A percentile compares a stretch with the other conserved stretches of the same genome.
phyloP scores from a whole-genome alignment of 306 rosid genomes.

The Fragaria iinumae region DNA sequence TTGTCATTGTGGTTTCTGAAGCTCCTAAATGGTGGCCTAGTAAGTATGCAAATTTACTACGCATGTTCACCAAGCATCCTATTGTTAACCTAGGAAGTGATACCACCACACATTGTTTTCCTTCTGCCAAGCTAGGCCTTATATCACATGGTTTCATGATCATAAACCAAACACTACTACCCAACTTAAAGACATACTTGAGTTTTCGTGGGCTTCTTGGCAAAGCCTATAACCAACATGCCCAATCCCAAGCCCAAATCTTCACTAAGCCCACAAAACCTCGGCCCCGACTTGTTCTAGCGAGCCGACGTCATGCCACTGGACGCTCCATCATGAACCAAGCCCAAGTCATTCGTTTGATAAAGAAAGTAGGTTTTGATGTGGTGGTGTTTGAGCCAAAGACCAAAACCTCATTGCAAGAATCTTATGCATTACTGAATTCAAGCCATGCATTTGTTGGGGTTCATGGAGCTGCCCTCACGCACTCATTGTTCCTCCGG shows the following conservation, averaged over 20 bases:
- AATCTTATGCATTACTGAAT: slow-evolving; percentile 30
- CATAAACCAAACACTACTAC: slow-evolving; percentile 36
- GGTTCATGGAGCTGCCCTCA: slow-evolving; percentile 44
- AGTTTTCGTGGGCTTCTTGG: slow-evolving; percentile 31
- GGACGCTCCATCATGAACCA: slow-evolving; percentile 31
- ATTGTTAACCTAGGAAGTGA: slow-evolving; percentile 28
- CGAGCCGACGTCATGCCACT: neutral
- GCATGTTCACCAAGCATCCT: slow-evolving; percentile 18
- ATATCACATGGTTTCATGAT: slow-evolving; percentile 39
- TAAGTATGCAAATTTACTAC: slow-evolving; percentile 36
- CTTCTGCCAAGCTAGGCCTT: slow-evolving; percentile 37
- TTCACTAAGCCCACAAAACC: neutral
- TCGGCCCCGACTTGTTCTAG: slow-evolving; percentile 20
- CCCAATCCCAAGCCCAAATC: neutral
- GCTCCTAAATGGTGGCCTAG: slow-evolving; percentile 36
- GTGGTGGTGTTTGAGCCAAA: slow-evolving; percentile 37
- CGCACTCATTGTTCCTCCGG: slow-evolving; percentile 39
- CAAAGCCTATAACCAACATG: slow-evolving; percentile 8
- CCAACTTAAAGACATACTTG: slow-evolving; percentile 30
- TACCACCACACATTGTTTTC: slow-evolving; percentile 42
- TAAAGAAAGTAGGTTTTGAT: slow-evolving; percentile 33
- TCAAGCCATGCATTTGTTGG: slow-evolving; percentile 50
- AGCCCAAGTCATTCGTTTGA: slow-evolving; percentile 5
- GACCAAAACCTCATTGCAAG: neutral
- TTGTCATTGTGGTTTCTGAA: slow-evolving; percentile 36